Evolutionary conservation across 495 filamentous ascomycete species (phyloP).

Genomic region (Letharia lupina): DNA sequence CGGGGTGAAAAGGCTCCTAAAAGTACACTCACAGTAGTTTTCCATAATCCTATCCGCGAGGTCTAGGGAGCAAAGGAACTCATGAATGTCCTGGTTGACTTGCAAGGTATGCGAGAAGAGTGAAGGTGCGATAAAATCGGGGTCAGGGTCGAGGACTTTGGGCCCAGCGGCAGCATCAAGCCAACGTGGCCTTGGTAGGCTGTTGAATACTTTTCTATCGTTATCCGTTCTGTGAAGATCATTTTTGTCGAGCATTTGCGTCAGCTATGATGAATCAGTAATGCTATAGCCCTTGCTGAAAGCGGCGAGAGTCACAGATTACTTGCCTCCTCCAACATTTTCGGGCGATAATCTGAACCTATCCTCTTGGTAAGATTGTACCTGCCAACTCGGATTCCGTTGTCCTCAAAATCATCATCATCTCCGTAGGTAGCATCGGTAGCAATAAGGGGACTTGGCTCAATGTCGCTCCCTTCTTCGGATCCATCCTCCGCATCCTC

Average conservation of each 20-base stretch:
- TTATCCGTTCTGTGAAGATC: not conserved
- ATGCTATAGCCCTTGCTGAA: not conserved
- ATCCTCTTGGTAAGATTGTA: constrained; percentile 67
- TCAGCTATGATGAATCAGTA: constrained; percentile 11
- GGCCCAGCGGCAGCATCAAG: constrained; percentile 9
- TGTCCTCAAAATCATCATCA: constrained; percentile 56
- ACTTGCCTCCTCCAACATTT: constrained; percentile 58
- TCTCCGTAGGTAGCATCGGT: constrained; percentile 61
- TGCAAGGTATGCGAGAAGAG: constrained; percentile 27
- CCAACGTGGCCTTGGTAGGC: constrained; percentile 10
- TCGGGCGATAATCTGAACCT: constrained; percentile 46
- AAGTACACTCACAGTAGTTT: not conserved
- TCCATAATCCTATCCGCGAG: constrained; percentile 2
- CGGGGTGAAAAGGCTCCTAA: not conserved
- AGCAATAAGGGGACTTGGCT: constrained; percentile 38
- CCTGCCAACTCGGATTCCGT: constrained; percentile 61
- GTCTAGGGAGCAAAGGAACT: not conserved
- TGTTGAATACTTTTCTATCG: constrained; percentile 12
- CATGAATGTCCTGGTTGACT: not conserved
- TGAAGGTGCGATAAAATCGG: constrained; percentile 49
- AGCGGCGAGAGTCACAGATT: not conserved
- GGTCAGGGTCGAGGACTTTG: constrained; percentile 39
- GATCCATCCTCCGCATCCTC: not conserved
- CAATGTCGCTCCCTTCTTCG: constrained; percentile 22
- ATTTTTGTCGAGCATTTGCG: constrained; percentile 3